Evolutionary conservation across 2,329 filamentous ascomycete species (phyloP).

Genomic region (Grosmannia huntii): DNA sequence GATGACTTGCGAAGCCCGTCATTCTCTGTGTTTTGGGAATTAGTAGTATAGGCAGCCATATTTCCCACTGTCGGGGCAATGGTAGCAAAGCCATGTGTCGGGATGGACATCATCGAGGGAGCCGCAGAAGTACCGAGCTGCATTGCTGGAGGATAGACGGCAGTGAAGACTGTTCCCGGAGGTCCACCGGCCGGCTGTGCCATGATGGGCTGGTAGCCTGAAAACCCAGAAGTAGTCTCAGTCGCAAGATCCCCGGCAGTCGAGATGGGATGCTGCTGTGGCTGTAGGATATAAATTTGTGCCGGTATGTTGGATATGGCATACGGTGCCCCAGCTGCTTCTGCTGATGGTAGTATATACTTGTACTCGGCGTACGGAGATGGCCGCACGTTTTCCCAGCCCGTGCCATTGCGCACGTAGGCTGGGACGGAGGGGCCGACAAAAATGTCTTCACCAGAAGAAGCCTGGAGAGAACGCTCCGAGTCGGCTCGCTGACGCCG

Average conservation of each 20-base stretch:
- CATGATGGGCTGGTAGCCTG: not conserved
- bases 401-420: conserved; percentile 1
- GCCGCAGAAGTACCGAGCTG: not conserved
- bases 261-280: not conserved
- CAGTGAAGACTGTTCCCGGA: not conserved
- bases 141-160: not conserved
- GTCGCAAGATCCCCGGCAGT: not conserved
- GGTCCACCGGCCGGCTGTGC: not conserved
- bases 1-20: not conserved
- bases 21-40: not conserved
- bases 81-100: not conserved
- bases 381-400: conserved; percentile 4
- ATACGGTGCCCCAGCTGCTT: not conserved
- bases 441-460: not conserved
- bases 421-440: conserved; percentile 1
- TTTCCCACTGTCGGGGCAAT: not conserved
- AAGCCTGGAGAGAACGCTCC: not conserved
- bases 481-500: not conserved
- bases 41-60: not conserved
- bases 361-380: conserved; percentile 1
- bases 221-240: not conserved
- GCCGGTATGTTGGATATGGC: conserved; percentile 8
- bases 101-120: too few species aligned
- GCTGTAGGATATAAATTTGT: conserved; percentile 7
- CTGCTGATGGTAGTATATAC: not conserved